These are phyloP conservation scores for Globisporangium paddicum DNA, from an alignment of 352 stramenopile genomes.

Conservation along the genomic window DNA sequence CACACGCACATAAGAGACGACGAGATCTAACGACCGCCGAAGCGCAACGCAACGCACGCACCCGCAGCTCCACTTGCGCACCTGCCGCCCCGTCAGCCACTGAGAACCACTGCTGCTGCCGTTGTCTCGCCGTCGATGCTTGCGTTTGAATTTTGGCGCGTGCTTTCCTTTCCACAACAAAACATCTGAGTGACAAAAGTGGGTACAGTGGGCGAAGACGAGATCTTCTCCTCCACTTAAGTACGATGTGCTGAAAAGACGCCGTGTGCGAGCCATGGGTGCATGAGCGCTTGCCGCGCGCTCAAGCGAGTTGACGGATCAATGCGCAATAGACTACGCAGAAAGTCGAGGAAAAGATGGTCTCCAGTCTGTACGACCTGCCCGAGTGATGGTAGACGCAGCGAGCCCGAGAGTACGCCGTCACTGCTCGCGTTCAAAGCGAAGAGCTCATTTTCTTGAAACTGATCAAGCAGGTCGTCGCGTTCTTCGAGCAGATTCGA, in stretches of 20 bases:
- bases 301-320: constrained; percentile 48
- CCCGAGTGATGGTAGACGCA: constrained; percentile 43
- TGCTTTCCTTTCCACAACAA: neutral
- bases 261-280: constrained; percentile 61
- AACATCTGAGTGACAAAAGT: constrained; percentile 9
- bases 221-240: constrained; percentile 10
- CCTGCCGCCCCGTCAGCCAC: neutral
- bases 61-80: neutral
- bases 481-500: constrained; percentile 44
- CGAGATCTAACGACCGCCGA: neutral
- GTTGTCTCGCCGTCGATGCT: neutral
- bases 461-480: constrained; percentile 47
- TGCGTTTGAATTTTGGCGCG: constrained; percentile 10
- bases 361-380: constrained; percentile 53
- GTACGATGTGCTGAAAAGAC: constrained; percentile 49
- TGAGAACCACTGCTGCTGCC: neutral
- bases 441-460: constrained; percentile 57
- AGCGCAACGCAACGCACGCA: neutral
- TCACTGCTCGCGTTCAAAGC: constrained; percentile 41
- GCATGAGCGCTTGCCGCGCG: constrained; percentile 47
- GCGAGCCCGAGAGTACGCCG: constrained; percentile 30
- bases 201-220: neutral
- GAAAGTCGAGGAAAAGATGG: constrained; percentile 57
- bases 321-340: constrained; percentile 62
- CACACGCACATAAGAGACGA: neutral